Evolutionary conservation across 2,329 filamentous ascomycete genomes (phyloP).

Genomic region (Diplocarpon mali): DNA sequence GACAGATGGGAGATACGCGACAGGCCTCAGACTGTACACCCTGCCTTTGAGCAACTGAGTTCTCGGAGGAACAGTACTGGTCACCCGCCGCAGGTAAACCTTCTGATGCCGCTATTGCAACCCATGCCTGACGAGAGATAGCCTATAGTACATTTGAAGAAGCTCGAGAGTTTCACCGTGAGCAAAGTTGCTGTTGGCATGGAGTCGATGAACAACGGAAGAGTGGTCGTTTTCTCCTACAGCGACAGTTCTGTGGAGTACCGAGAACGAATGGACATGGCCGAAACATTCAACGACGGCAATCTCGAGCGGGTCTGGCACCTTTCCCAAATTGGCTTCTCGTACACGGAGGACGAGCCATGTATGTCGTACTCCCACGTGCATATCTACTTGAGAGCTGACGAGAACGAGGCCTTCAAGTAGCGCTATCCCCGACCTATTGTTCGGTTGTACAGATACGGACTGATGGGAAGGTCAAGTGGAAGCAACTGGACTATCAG

Average conservation of each 20-base stretch:
- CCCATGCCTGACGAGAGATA: constrained; percentile 18
- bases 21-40: constrained; percentile 53
- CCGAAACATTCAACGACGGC: constrained; percentile 51
- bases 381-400: background rate
- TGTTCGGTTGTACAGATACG: constrained; percentile 47
- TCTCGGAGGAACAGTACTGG: constrained; percentile 46
- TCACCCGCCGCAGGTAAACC: constrained; percentile 20
- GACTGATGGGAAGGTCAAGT: constrained; percentile 47
- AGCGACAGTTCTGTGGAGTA: constrained; percentile 76
- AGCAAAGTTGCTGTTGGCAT: constrained; percentile 63
- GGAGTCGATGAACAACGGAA: constrained; percentile 58
- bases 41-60: constrained; percentile 67
- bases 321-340: constrained; percentile 68
- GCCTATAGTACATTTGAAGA: constrained; percentile 41
- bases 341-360: constrained; percentile 53
- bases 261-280: constrained; percentile 64
- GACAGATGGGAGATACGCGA: constrained; percentile 72
- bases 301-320: constrained; percentile 56
- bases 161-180: constrained; percentile 55
- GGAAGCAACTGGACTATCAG: constrained; percentile 44
- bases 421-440: constrained; percentile 49
- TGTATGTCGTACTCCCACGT: constrained; percentile 35
- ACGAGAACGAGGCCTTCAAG: constrained; percentile 38
- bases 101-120: background rate
- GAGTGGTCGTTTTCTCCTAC: constrained; percentile 59